Base-by-base conservation (phyloP, 1,284 basidiomycete genomes). In the Sporisorium reilianum region DNA sequence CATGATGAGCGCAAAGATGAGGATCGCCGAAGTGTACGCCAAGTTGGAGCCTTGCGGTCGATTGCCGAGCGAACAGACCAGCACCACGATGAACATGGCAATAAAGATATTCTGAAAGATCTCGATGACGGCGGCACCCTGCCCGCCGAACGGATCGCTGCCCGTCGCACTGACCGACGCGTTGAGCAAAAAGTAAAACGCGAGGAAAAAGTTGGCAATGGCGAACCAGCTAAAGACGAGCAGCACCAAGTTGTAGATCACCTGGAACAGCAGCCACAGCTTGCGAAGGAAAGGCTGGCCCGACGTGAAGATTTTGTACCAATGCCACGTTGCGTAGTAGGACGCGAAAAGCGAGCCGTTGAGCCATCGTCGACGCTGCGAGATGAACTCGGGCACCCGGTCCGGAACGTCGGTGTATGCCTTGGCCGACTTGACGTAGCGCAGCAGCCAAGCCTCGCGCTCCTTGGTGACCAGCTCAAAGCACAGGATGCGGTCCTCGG, bases 391-490 rank as follows among this genome's bases (percentile, higher is more conserved):
- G 18, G 81, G 77, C 23, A 78, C 74, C 40, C 49, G 58, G 66
- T 83, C 77, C 3, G 82, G 82, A 23, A 82, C 82, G 48, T 82
- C 82, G n/a, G 82, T 83, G 50, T 78, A 79, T 16, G 78, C 82
- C 50, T 80, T 79, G 34, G 82, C 82, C 34, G 65, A 70, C 70
- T 80, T 80, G 69, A 83, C 82, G 55, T 83, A 83, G 36, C 75
- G 74, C 57, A 83, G 52, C 4, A 83, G 69, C 82, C 82, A 83
- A 8, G 60, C 72, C n/a, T 68, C 67, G 61, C 75, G 64, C 85
- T 92, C 55, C 64, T 83, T 83, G 41, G 79, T 68, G 45, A 75
- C 77, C 23, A 83, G 68, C 73, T 83, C 82, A 56, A 80, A 83
- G 58, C 82, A 76, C 25, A 83, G 66, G 51, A 83, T 82, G 20